Percentiles rank a stretch among this genome's conserved stretches.
Conservation (phyloP, 1,284 basidiomycete species). For the Phaffia rhodozyma region DNA sequence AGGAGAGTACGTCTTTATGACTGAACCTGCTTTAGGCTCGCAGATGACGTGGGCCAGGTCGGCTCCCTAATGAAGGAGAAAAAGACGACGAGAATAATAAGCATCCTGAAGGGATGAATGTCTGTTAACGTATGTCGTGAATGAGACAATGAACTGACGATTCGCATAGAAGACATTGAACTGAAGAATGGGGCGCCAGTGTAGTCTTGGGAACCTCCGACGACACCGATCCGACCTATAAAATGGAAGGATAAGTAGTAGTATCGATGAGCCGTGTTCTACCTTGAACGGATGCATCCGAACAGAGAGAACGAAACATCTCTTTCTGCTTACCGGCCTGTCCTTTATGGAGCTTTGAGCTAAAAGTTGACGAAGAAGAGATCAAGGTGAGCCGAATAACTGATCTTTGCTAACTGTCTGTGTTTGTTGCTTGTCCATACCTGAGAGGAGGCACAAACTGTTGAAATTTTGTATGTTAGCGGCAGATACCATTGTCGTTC, state of each 20-base stretch:
- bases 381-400: no score
- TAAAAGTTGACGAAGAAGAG: not conserved
- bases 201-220: slow-evolving; percentile 89
- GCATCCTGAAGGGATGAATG: not conserved
- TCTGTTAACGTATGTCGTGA: slow-evolving; percentile 19
- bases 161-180: slow-evolving; percentile 69
- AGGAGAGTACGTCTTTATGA: slow-evolving; percentile 60
- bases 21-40: slow-evolving; percentile 71
- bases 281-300: not conserved
- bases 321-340: slow-evolving; percentile 54
- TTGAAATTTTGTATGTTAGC: no score
- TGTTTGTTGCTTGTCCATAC: no score
- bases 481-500: no score
- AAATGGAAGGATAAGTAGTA: not conserved
- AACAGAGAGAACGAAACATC: not conserved
- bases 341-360: slow-evolving; percentile 69
- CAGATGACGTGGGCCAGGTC: slow-evolving; percentile 96
- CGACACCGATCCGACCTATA: slow-evolving; percentile 70
- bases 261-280: not conserved
- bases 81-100: not conserved
- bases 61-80: slow-evolving; percentile 50
- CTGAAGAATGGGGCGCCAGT: slow-evolving; percentile 94
- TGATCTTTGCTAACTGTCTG: no score
- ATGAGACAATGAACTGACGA: slow-evolving; percentile 42
- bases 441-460: no score